Percentiles rank a stretch among this genome's conserved stretches.
These are phyloP conservation scores for Posidonia oceanica DNA, from an alignment of 116 monocot species.

Conservation along the genomic window DNA sequence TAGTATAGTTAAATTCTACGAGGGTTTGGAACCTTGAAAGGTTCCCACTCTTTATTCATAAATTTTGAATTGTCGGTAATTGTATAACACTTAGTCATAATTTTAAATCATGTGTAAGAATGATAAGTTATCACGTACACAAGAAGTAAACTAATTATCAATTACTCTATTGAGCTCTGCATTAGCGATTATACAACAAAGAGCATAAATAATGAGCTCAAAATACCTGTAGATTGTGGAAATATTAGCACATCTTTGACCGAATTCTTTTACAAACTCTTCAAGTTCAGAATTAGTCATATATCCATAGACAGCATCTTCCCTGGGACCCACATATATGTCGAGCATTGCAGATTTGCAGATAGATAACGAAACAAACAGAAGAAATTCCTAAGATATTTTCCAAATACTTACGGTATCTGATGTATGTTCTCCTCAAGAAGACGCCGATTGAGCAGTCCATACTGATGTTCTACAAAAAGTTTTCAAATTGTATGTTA, in stretches of 20 bases:
- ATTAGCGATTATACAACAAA: background rate
- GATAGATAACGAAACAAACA: background rate
- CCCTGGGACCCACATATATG: conserved; percentile 19
- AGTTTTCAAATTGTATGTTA: conserved; percentile 5
- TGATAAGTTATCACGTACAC: background rate
- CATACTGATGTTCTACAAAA: conserved; percentile 6
- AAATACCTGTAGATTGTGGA: conserved; percentile 74
- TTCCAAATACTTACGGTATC: conserved; percentile 31
- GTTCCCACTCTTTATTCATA: background rate
- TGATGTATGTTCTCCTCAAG: conserved; percentile 20
- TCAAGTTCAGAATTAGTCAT: conserved; percentile 85
- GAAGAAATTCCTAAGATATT: background rate
- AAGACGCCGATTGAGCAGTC: conserved; percentile 21
- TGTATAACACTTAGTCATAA: no score
- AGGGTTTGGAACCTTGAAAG: no score
- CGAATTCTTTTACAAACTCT: conserved; percentile 44
- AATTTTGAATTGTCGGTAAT: no score
- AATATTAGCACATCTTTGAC: conserved; percentile 61
- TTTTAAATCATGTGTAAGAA: background rate
- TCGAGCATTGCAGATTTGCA: background rate
- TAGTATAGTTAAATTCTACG: no score
- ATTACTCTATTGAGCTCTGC: background rate
- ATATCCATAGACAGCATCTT: conserved; percentile 44
- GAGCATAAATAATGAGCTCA: background rate
- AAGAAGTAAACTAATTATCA: background rate